Percentiles rank a stretch among this genome's conserved stretches.
Conservation (phyloP, 345 rosid genomes). For the Carallia pectinifolia region DNA sequence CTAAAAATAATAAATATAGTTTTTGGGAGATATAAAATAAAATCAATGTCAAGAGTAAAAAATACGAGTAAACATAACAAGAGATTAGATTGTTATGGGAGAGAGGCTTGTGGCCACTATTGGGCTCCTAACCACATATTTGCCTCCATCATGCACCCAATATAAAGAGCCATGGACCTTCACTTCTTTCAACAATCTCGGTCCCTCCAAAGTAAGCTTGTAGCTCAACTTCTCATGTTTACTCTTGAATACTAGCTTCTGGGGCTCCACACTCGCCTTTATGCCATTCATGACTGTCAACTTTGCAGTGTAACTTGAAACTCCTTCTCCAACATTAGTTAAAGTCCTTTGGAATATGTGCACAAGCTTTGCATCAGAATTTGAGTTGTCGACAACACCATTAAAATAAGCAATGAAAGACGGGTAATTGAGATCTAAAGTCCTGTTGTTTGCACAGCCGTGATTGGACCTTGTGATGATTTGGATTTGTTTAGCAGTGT, state of each 20-base stretch:
- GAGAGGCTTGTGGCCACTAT: conserved; percentile 44
- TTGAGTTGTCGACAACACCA: neutral
- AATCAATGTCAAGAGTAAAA: too few species aligned
- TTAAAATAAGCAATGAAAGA: conserved; percentile 50
- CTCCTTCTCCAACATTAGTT: conserved; percentile 50
- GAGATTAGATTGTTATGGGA: conserved; percentile 3
- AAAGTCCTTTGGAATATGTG: conserved; percentile 41
- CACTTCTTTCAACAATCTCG: conserved; percentile 31
- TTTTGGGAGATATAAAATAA: too few species aligned
- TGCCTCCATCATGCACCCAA: conserved; percentile 56
- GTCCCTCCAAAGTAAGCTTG: conserved; percentile 50
- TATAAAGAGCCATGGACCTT: conserved; percentile 46
- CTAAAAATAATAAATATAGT: too few species aligned
- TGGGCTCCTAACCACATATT: conserved; percentile 49
- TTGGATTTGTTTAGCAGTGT: conserved; percentile 34
- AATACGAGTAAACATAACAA: neutral
- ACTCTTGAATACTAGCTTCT: conserved; percentile 40
- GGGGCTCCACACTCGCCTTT: conserved; percentile 53
- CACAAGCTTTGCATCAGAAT: conserved; percentile 15
- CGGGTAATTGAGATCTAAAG: conserved; percentile 56
- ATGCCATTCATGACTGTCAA: conserved; percentile 45
- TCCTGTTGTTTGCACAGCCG: conserved; percentile 31
- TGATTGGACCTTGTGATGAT: conserved; percentile 40
- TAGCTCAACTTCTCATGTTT: conserved; percentile 50
- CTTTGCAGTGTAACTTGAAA: conserved; percentile 38